Base-by-base conservation (phyloP, 371 early-diverging fungal genomes). In the Parasitella parasitica region DNA sequence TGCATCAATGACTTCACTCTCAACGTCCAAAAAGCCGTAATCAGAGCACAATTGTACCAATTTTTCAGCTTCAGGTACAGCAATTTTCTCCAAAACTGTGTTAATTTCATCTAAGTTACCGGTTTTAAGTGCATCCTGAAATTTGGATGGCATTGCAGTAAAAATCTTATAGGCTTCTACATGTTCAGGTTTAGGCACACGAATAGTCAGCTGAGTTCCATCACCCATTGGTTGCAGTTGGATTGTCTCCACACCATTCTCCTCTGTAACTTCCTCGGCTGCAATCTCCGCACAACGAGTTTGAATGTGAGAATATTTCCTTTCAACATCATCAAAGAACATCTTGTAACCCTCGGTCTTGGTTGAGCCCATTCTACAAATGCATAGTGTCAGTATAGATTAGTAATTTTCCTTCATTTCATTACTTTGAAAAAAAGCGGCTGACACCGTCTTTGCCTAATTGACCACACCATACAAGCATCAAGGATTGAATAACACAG, bases 31-130 rank as follows among this genome's bases (percentile, higher is more conserved):
- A 56, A 94, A 91, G n/a, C 86, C 88, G 61, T 87, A 89, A 27
- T 89, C 76, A 26, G 87, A 86, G 61, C 93, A 92, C 15, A 88
- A 75, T n/a, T 85, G 72, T 24, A 93, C 78, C 6, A 90, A 70
- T 16, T 77, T 70, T 69, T 94, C 94, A 2, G 92, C 94, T 69
- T 92, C 86, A 22, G 87, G 79, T 4, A 88, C 86, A 6, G 80
- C 66, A 62, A 86, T 78, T 27, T 79, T 81, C 27, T 86, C 89
- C 39, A 97, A 72, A 12, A 84, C 90, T 57, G 83, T 88, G 80
- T 96, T 96, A 50, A 97, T 86, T 30, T 85, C 87, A 4, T 91
- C 93, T 18, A 96, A 69, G 22, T 91, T 88, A 13, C 89, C 89
- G 0, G 85, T 81, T 50, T 89, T 72, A 3, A 97, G 72, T 0